Evolutionary conservation across 2,329 filamentous ascomycete genomes (phyloP).

Genomic region (Hypoxylon sp.): DNA sequence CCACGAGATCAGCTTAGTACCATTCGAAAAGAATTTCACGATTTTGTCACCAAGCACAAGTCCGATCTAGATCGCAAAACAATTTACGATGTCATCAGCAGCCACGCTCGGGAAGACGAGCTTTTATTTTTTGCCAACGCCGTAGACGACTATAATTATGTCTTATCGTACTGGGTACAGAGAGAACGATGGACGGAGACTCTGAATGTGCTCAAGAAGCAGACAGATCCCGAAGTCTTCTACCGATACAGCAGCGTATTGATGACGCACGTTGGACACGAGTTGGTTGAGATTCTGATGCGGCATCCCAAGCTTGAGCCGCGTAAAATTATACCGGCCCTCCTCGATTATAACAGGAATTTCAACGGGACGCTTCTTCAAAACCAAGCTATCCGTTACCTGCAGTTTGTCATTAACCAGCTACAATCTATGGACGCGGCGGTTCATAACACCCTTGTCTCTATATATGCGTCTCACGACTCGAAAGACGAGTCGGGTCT

Average conservation of each 20-base stretch:
- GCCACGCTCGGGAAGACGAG: conserved; percentile 93
- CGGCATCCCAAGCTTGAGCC: conserved; percentile 87
- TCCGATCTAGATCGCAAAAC: conserved; percentile 89
- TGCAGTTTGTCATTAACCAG: conserved; percentile 92
- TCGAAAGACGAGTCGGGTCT: conserved; percentile 87
- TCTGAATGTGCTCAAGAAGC: conserved; percentile 88
- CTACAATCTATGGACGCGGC: conserved; percentile 83
- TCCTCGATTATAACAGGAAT: conserved; percentile 92
- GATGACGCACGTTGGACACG: conserved; percentile 86
- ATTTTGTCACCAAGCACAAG: conserved; percentile 88
- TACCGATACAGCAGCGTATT: conserved; percentile 98
- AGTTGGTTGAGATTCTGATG: conserved; percentile 96
- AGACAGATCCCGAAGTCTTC: conserved; percentile 92
- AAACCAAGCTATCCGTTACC: conserved; percentile 94
- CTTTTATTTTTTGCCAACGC: conserved; percentile 90
- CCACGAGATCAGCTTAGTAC: conserved; percentile 76
- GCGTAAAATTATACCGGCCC: conserved; percentile 88
- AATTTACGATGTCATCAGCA: conserved; percentile 94
- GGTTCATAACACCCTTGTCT: conserved; percentile 96
- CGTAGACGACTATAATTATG: conserved; percentile 92
- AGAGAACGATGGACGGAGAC: conserved; percentile 92
- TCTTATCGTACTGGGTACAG: conserved; percentile 97
- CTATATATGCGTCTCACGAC: conserved; percentile 89
- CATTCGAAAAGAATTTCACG: conserved; percentile 83
- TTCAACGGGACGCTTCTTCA: conserved; percentile 74